Evolutionary conservation across 1,284 basidiomycete genomes (phyloP).

Genomic region (Apiotrichum siamense): DNA sequence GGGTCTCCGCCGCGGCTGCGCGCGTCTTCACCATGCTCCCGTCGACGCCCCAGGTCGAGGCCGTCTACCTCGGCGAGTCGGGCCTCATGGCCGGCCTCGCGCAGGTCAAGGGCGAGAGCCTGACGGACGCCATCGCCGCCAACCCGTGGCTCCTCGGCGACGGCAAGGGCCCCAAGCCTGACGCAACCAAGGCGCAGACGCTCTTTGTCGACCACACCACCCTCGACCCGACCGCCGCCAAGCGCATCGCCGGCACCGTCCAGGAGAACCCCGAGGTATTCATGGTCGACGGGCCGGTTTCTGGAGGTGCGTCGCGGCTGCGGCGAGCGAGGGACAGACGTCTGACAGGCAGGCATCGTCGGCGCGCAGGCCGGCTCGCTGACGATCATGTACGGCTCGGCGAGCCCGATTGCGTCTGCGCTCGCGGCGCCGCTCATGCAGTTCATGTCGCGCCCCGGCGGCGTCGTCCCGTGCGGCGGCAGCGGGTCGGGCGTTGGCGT

Average conservation of each 20-base stretch:
- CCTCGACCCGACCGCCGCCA: constrained; percentile 38
- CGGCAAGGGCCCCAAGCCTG: not conserved
- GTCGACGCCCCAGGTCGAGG: constrained; percentile 48
- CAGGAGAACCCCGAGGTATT: constrained; percentile 20
- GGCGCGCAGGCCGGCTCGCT: constrained; percentile 34
- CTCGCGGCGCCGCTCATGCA: constrained; percentile 35
- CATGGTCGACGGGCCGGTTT: constrained; percentile 44
- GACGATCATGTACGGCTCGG: constrained; percentile 44
- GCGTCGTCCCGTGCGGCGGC: constrained; percentile 37
- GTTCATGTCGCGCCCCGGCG: constrained; percentile 35
- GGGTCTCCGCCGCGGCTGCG: constrained; percentile 44
- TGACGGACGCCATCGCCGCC: constrained; percentile 45
- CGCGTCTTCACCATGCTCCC: constrained; percentile 52
- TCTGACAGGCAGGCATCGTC: constrained; percentile 24
- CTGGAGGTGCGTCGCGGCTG: constrained; percentile 33
- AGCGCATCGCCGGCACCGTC: constrained; percentile 29
- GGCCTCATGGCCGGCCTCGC: constrained; percentile 39
- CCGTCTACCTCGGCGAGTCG: constrained; percentile 43
- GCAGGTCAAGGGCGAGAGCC: constrained; percentile 41
- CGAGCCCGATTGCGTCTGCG: constrained; percentile 21
- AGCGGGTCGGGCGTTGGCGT: constrained; percentile 41
- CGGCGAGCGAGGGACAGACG: no score
- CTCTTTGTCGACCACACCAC: constrained; percentile 45
- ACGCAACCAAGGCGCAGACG: constrained; percentile 23
- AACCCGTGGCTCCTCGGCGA: constrained; percentile 20